These are phyloP conservation scores for Backusella mclennaniae DNA, from an alignment of 192 early-diverging fungal species.

Conservation along the genomic window DNA sequence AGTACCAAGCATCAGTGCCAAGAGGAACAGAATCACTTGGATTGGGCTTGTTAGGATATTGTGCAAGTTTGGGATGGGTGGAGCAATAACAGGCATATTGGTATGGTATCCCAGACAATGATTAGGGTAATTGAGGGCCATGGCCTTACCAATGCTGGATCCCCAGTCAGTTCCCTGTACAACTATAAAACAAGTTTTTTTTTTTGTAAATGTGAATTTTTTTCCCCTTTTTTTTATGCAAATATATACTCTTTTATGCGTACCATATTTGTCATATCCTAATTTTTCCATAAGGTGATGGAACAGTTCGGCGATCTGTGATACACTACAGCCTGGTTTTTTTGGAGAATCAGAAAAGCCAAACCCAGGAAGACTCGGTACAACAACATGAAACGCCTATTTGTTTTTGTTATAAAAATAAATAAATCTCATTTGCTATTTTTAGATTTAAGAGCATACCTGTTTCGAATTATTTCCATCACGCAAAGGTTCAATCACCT, in stretches of 20 bases:
- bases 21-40: conserved; percentile 5
- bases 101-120: conserved; percentile 16
- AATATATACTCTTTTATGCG: background rate
- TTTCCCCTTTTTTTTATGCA: too few species aligned
- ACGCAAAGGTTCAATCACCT: conserved; percentile 44
- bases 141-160: conserved; percentile 7
- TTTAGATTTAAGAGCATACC: background rate
- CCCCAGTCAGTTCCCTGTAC: conserved; percentile 30
- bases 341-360: conserved; percentile 48
- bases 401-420: background rate
- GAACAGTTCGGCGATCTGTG: conserved; percentile 12
- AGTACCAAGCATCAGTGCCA: conserved; percentile 5
- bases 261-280: conserved; percentile 23
- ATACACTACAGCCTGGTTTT: conserved; percentile 10
- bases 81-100: conserved; percentile 7
- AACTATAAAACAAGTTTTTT: conserved; percentile 5
- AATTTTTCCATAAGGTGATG: conserved; percentile 31
- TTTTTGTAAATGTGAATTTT: background rate
- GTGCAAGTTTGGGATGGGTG: conserved; percentile 9
- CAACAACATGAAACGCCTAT: conserved; percentile 57
- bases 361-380: conserved; percentile 65
- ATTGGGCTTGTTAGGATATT: conserved; percentile 7
- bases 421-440: background rate
- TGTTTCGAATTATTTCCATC: conserved; percentile 19
- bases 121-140: background rate